A percentile compares a stretch with the other conserved stretches of the same genome.
Evolutionary conservation across 1,284 basidiomycete species (phyloP).

Genomic region (Ustilago curta): DNA sequence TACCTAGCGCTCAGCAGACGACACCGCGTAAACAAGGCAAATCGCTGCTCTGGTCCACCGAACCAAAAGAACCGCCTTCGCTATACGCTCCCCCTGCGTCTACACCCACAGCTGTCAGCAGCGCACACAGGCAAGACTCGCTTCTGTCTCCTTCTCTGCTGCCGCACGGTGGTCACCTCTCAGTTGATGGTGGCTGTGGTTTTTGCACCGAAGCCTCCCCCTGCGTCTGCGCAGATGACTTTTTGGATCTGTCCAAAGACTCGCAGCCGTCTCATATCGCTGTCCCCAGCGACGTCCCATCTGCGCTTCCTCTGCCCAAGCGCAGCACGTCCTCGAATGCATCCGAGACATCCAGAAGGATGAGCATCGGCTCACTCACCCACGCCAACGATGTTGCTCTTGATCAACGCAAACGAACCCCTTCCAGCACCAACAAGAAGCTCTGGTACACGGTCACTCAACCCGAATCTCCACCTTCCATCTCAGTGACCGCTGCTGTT

Average conservation of each 20-base stretch:
- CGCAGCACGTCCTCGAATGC: constrained; percentile 9
- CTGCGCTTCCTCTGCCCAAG: constrained; percentile 38
- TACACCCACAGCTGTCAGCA: not conserved
- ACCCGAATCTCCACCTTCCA: constrained; percentile 17
- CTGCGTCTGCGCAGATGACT: constrained; percentile 59
- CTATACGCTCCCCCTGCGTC: not conserved
- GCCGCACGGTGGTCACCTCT: constrained; percentile 24
- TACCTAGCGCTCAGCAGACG: not conserved
- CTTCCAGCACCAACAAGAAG: constrained; percentile 14
- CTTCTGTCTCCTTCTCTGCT: constrained; percentile 32
- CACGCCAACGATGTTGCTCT: constrained; percentile 29
- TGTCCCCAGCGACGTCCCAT: constrained; percentile 23
- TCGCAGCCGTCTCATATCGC: constrained; percentile 35
- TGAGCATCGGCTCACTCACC: constrained; percentile 49
- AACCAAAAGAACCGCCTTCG: constrained; percentile 19
- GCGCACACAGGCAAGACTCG: constrained; percentile 4
- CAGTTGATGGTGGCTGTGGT: constrained; percentile 56
- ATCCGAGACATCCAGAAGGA: constrained; percentile 27
- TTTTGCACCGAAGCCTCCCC: constrained; percentile 60
- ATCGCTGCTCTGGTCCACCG: constrained; percentile 33
- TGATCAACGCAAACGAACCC: constrained; percentile 20
- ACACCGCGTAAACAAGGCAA: constrained; percentile 25
- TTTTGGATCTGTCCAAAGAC: constrained; percentile 30
- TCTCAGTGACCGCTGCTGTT: constrained; percentile 15
- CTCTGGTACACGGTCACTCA: constrained; percentile 47